Percentiles rank a stretch among this genome's conserved stretches.
These are phyloP conservation scores for Chernovozyma sophiae-reginae DNA, from an alignment of 1,139 yeast genomes.

Conservation along the genomic window DNA sequence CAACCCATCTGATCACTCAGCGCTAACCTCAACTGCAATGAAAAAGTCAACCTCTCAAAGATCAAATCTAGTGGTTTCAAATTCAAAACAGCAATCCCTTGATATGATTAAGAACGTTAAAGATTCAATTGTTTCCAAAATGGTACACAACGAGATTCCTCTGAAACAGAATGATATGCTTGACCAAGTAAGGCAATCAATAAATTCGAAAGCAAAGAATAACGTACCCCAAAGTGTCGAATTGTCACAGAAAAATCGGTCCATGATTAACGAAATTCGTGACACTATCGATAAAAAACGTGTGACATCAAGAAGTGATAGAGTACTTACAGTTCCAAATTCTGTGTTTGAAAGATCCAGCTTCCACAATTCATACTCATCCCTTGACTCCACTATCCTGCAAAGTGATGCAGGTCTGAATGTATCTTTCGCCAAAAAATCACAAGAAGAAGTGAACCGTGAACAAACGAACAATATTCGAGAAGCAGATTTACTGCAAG, in stretches of 20 bases:
- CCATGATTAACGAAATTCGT: conserved; percentile 20
- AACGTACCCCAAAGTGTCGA: conserved; percentile 6
- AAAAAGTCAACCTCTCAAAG: conserved; percentile 3
- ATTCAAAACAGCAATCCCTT: conserved; percentile 18
- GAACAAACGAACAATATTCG: neutral
- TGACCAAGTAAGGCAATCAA: conserved; percentile 20
- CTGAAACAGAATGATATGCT: conserved; percentile 2
- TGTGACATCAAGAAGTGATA: conserved; percentile 10
- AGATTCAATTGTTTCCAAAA: conserved; percentile 23
- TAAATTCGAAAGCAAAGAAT: conserved; percentile 19
- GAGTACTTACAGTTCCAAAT: neutral
- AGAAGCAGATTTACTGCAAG: neutral
- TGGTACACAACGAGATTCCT: conserved; percentile 1
- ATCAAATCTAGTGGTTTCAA: conserved; percentile 11
- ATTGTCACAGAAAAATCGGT: conserved; percentile 11
- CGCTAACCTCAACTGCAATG: neutral
- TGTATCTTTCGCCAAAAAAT: neutral
- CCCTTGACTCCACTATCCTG: conserved; percentile 14
- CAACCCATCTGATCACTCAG: neutral
- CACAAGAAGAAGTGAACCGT: neutral
- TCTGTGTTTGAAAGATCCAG: conserved; percentile 2
- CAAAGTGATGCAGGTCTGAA: conserved; percentile 5
- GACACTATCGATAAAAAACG: conserved; percentile 27
- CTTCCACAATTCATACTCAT: conserved; percentile 12
- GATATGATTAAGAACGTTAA: conserved; percentile 27